Percentiles rank a stretch among this genome's conserved stretches.
Evolutionary conservation across 139 green algal species (phyloP).

Genomic region (Choricystis sp.): DNA sequence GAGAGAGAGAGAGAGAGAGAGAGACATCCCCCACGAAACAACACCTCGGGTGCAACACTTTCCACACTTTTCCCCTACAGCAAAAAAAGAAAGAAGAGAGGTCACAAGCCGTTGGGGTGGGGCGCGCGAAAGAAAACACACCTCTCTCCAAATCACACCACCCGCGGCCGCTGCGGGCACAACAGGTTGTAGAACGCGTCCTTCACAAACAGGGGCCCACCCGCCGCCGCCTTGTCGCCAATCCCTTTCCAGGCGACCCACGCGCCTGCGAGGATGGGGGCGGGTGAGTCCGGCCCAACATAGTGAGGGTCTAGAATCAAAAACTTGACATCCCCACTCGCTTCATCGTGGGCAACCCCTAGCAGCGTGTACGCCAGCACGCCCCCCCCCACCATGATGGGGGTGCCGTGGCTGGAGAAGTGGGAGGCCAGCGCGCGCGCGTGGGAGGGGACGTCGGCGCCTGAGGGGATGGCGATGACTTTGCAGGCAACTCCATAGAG

Average conservation of each 20-base stretch:
- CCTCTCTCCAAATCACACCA: conserved; percentile 19
- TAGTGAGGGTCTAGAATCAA: conserved; percentile 95
- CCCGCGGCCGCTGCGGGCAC: conserved; percentile 62
- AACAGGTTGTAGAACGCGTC: conserved; percentile 94
- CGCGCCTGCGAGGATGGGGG: conserved; percentile 37
- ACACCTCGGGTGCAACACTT: neutral
- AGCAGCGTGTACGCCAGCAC: conserved; percentile 94
- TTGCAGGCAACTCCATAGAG: conserved; percentile 39
- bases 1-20: neutral
- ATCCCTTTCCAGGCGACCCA: conserved; percentile 84
- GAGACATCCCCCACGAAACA: neutral
- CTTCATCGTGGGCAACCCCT: conserved; percentile 72
- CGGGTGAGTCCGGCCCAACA: conserved; percentile 37
- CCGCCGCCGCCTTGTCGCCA: conserved; percentile 59
- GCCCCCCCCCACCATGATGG: conserved; percentile 85
- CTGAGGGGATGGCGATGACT: conserved; percentile 38
- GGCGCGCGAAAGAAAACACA: conserved; percentile 3
- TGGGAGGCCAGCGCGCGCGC: conserved; percentile 66
- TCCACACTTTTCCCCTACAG: neutral
- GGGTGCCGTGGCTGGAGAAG: conserved; percentile 64
- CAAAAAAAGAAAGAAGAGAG: neutral
- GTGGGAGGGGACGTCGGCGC: conserved; percentile 60
- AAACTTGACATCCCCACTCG: conserved; percentile 69
- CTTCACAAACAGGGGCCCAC: conserved; percentile 66
- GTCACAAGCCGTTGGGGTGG: no score